Percentiles rank a stretch among this genome's conserved stretches.
These are phyloP conservation scores for Prunus dulcis DNA, from an alignment of 306 rosid species.

Conservation along the genomic window DNA sequence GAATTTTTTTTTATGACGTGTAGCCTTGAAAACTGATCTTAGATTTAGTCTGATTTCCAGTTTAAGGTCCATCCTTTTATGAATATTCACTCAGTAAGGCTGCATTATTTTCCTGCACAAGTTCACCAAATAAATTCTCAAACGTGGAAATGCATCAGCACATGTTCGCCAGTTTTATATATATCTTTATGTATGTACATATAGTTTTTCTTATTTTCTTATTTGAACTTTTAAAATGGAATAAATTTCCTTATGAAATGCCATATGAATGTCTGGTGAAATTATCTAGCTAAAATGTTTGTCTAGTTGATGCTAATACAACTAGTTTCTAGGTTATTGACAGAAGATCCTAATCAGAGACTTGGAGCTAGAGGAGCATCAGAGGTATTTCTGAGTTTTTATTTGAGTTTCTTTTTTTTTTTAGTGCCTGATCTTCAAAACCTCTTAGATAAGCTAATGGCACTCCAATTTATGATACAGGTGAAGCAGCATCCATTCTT, in stretches of 20 bases:
- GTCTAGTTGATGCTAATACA: constrained; percentile 28
- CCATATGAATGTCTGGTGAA: background rate
- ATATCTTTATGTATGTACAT: background rate
- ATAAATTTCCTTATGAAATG: background rate
- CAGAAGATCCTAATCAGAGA: constrained; percentile 94
- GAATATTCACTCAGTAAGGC: background rate
- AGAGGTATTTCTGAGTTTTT: constrained; percentile 50
- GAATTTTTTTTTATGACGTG: background rate
- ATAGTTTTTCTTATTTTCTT: no score
- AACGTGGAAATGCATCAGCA: background rate
- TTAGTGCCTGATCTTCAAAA: background rate
- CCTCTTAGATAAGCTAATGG: constrained; percentile 15
- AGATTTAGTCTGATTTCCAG: background rate
- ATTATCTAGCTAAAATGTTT: background rate
- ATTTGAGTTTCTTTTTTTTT: background rate
- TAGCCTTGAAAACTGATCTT: background rate
- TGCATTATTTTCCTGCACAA: background rate
- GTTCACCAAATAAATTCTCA: background rate
- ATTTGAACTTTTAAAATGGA: background rate
- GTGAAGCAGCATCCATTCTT: constrained; percentile 92
- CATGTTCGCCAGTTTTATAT: background rate
- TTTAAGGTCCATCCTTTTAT: background rate
- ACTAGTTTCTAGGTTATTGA: constrained; percentile 62
- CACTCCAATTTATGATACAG: constrained; percentile 42
- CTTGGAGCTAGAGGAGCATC: constrained; percentile 97